Base-by-base conservation (phyloP, 495 filamentous ascomycete genomes). In the Penicillium malachiteum region DNA sequence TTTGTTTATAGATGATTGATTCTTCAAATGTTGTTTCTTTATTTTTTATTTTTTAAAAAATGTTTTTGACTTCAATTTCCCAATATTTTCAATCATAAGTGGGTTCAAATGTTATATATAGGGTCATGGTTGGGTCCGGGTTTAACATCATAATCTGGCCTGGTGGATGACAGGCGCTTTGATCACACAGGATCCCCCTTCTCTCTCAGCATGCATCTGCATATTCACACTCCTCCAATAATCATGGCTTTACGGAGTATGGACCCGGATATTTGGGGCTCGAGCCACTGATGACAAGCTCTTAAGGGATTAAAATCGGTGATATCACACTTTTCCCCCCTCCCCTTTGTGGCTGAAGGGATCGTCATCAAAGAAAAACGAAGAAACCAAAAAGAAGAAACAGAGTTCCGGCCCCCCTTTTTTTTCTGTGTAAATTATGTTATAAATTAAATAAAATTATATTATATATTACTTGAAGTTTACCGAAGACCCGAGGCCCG, bases 271-370 rank as follows among this genome's bases (percentile, higher is more conserved):
- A 31, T n/a, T 35, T 37, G 32, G 44, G 50, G 56, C 51, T 59
- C 52, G 51, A 50, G 41, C 47, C 56, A 38, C n/a, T n/a, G n/a
- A n/a, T n/a, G n/a, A n/a, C 47, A 51, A 56, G 57, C 57, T 52
- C 49, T 49, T 40, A 54, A 55, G 9, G 35, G 47, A 48, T 43
- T 26, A 42, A 16, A 57, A 50, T 48, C 51, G 26, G 30, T 40
- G 46, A 44, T 54, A 26, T 55, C 39, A 48, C 47, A n/a, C 34
- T 37, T 37, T n/a, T n/a, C n/a, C n/a, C 9, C 45, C 56, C 33
- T 8, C 18, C 14, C 8, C 17, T 13, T 26, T 45, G 62, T 62
- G 62, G 62, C 62, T 65, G 35, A 51, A 34, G 56, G 54, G 55
- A 57, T 61, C 58, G 51, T 55, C 42, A 48, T 42, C 54, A 30